Percentiles rank a stretch among this genome's conserved stretches.
phyloP scores from a whole-genome alignment of 75 land plant species.

The Adiantum capillusveneris region DNA sequence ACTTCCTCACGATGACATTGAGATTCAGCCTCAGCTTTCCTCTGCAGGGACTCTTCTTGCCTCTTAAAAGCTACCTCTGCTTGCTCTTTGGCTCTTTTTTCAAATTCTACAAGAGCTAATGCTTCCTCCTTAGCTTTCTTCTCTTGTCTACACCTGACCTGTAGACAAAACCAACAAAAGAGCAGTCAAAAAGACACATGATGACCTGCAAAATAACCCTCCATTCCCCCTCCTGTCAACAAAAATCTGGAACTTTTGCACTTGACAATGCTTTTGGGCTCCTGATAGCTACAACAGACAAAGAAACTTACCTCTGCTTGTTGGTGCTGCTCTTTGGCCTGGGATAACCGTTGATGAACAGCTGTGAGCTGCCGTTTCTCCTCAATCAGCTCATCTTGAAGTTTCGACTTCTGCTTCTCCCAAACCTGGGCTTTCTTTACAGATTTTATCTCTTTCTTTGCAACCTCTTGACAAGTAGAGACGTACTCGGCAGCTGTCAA shows the following conservation, averaged over 20 bases:
- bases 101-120: constrained; percentile 10
- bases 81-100: constrained; percentile 18
- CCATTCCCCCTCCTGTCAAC: neutral
- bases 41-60: constrained; percentile 16
- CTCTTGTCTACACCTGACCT: constrained; percentile 29
- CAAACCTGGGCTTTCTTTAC: constrained; percentile 61
- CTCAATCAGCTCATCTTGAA: constrained; percentile 60
- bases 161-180: neutral
- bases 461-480: constrained; percentile 53
- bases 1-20: constrained; percentile 17
- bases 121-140: constrained; percentile 22
- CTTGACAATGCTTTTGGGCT: neutral
- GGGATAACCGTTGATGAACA: constrained; percentile 42
- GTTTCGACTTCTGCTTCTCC: constrained; percentile 58
- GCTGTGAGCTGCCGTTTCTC: constrained; percentile 47
- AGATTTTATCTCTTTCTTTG: constrained; percentile 55
- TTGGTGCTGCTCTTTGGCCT: constrained; percentile 47
- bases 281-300: neutral
- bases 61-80: constrained; percentile 15
- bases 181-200: neutral
- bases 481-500: constrained; percentile 61
- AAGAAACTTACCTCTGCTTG: constrained; percentile 56
- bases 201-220: neutral
- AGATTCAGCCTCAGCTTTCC: constrained; percentile 18
- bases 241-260: neutral